Percentiles rank a stretch among this genome's conserved stretches.
These are phyloP conservation scores for Cyclotella sp. DNA, from an alignment of 108 stramenopile species.

Conservation along the genomic window DNA sequence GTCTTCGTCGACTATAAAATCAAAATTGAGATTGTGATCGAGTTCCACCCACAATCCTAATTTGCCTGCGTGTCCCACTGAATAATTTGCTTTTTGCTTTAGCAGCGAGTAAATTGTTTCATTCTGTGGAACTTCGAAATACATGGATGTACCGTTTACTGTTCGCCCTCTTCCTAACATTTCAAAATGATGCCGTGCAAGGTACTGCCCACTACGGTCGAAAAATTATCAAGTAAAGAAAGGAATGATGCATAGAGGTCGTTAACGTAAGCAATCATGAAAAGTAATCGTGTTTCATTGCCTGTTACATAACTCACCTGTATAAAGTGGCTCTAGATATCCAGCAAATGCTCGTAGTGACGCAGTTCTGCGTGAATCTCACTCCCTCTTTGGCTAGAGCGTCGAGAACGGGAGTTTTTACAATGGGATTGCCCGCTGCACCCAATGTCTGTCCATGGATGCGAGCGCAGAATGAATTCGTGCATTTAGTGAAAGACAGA, in stretches of 20 bases:
- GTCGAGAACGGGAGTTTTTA: slow-evolving; percentile 71
- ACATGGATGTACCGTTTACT: slow-evolving; percentile 45
- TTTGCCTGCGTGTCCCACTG: slow-evolving; percentile 77
- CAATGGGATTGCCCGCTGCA: slow-evolving; percentile 53
- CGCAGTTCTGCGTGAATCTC: slow-evolving; percentile 68
- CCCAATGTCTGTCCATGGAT: slow-evolving; percentile 29
- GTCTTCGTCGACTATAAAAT: slow-evolving; percentile 52
- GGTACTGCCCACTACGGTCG: slow-evolving; percentile 54
- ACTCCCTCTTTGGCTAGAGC: slow-evolving; percentile 66
- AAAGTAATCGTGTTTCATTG: background rate
- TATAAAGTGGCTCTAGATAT: slow-evolving; percentile 66
- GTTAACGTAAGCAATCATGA: no score
- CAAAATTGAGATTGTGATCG: slow-evolving; percentile 38
- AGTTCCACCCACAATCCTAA: slow-evolving; percentile 50
- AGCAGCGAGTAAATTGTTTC: slow-evolving; percentile 73
- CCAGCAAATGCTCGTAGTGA: slow-evolving; percentile 80
- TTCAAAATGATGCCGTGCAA: slow-evolving; percentile 58
- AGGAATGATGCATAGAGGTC: background rate
- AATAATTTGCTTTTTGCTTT: slow-evolving; percentile 66
- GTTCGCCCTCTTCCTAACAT: slow-evolving; percentile 53
- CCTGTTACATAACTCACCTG: background rate
- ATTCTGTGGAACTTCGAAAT: slow-evolving; percentile 63
- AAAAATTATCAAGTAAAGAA: background rate
- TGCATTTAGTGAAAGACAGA: background rate
- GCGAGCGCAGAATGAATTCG: background rate